Evolutionary conservation across 345 rosid species (phyloP), one percentile per base, ranked within the genome.

Genomic region (Microthlaspi erraticum): DNA sequence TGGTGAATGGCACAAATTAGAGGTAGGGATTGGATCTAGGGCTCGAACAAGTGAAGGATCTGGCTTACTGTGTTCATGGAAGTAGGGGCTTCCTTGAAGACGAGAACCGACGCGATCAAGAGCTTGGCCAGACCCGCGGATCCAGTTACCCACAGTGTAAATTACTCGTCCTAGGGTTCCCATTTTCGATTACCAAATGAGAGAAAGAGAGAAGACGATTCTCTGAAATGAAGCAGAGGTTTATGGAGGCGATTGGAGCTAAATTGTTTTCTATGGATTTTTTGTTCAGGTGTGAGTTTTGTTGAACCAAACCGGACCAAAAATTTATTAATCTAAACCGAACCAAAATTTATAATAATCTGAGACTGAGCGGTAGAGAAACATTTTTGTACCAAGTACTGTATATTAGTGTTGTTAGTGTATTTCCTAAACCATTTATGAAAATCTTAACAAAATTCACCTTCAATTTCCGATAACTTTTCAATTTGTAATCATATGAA

Each of bases 91-190:
- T 58, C 96, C 94, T 78, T 89, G 97, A 69, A 89, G 89, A 75
- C 82, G 91, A 83, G 89, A 85, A 45, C 97, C 97, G 37, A 91
- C 87, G 42, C 96, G 96, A 85, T 89, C 95, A 61, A 93, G 83
- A 39, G 98, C 97, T 73, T 89, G 93, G 18, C 98, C 96, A 13
- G 91, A 79, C 75, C 85, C 97, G 34, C 98, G 91, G 81, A 93
- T 84, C 97, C 98, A 93, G 80, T 87, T 85, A 10, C 97, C 97
- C 3, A 91, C 87, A 54, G 91, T 77, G 93, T 89, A 93, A 38
- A 93, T 75, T 12, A 87, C 97, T 78, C 81, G 60, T n/a, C 97
- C 98, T 3, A 93, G 85, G 73, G 89, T 93, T 78, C 97, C 97
- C 98, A 93, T 93, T 75, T 56, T 39, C 38, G 72, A 73, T 65